Conservation (phyloP, 768 basidiomycete genomes). For the Pisolithus albus region DNA sequence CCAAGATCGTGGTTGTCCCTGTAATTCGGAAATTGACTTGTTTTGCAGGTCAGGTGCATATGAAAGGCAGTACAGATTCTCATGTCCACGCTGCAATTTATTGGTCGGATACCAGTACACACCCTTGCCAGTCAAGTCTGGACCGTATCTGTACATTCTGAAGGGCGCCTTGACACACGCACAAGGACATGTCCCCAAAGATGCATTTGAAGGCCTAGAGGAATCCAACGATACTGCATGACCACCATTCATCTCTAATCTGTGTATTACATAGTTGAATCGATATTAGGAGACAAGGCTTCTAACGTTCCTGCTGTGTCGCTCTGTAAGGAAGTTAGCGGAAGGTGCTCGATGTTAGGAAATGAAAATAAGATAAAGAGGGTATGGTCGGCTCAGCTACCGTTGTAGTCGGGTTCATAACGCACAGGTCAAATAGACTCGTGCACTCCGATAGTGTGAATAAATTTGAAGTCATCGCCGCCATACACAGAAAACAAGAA, state of each 20-base stretch:
- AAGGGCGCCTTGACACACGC: conserved; percentile 79
- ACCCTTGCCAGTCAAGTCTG: conserved; percentile 70
- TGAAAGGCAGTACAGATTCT: conserved; percentile 68
- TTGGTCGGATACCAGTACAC: conserved; percentile 65
- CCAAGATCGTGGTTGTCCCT: conserved; percentile 4
- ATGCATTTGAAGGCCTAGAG: conserved; percentile 51
- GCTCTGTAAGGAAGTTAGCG: not conserved
- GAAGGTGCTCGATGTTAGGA: not conserved
- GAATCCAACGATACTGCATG: not conserved
- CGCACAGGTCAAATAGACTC: conserved; percentile 34
- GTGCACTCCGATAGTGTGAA: conserved; percentile 73
- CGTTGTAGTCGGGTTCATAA: conserved; percentile 72
- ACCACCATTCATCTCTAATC: not conserved
- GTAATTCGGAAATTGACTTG: not conserved
- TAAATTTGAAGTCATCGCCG: conserved; percentile 48
- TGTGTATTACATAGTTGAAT: too few species aligned
- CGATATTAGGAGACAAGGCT: too few species aligned
- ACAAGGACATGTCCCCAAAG: conserved; percentile 80
- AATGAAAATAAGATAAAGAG: conserved; percentile 5
- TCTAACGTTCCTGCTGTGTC: too few species aligned
- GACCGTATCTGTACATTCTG: conserved; percentile 73
- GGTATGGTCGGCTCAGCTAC: conserved; percentile 56
- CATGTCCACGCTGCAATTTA: conserved; percentile 45
- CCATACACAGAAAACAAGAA: conserved; percentile 5
- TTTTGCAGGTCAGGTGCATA: conserved; percentile 52